Conservation (phyloP, 257 asterid species). For the Primulina huaijiensis region DNA sequence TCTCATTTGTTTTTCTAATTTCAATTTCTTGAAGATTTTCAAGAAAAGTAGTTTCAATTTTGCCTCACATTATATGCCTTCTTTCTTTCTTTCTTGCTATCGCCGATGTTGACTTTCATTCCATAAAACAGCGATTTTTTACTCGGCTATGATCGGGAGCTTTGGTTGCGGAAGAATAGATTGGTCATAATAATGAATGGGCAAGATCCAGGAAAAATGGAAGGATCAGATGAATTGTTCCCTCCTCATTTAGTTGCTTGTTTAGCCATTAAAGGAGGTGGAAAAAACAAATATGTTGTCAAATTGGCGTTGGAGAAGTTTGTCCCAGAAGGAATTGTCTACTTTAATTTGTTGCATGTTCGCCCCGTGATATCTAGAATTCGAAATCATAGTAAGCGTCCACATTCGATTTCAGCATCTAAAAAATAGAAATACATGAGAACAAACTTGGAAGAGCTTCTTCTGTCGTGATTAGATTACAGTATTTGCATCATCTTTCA, state of each 20-base stretch:
- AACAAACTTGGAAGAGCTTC: constrained; percentile 6
- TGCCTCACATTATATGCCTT: background rate
- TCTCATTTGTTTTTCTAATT: background rate
- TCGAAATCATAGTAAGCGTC: constrained; percentile 83
- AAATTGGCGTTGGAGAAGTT: constrained; percentile 93
- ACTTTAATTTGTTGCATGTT: constrained; percentile 64
- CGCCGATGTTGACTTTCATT: background rate
- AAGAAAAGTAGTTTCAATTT: background rate
- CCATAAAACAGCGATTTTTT: background rate
- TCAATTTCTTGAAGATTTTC: background rate
- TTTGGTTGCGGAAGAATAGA: constrained; percentile 20
- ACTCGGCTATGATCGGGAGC: constrained; percentile 20
- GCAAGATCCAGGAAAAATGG: constrained; percentile 22
- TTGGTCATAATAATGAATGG: constrained; percentile 30
- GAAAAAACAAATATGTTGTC: constrained; percentile 50
- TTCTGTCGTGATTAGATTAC: background rate
- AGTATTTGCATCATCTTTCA: background rate
- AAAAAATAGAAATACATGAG: background rate
- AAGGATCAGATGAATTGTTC: constrained; percentile 32
- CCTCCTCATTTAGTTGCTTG: constrained; percentile 41
- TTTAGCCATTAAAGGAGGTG: constrained; percentile 61
- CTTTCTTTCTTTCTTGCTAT: background rate
- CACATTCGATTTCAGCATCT: background rate
- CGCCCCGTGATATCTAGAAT: constrained; percentile 54
- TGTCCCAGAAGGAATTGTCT: constrained; percentile 59